Conservation (phyloP, 352 stramenopile species). For the Peronospora destructor region DNA sequence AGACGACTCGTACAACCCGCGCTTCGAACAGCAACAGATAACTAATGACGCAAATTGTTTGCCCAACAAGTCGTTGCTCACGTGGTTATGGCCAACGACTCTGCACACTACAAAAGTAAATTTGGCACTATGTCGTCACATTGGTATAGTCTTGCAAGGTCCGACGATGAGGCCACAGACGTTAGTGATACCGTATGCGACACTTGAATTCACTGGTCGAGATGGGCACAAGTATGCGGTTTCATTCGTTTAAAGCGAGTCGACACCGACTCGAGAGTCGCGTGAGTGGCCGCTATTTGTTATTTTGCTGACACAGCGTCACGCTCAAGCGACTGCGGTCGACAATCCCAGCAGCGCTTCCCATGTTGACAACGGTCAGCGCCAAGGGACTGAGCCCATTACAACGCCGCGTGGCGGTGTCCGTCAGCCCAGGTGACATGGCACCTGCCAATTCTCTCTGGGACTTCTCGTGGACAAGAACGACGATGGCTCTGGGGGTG, state of each 20-base stretch:
- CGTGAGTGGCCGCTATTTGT: constrained; percentile 8
- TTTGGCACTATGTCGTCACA: constrained; percentile 4
- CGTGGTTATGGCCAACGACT: not conserved
- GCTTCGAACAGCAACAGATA: constrained; percentile 33
- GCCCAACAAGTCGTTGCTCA: not conserved
- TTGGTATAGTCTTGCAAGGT: not conserved
- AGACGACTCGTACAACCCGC: constrained; percentile 43
- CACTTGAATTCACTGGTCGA: constrained; percentile 1
- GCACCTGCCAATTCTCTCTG: constrained; percentile 27
- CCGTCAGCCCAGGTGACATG: constrained; percentile 3
- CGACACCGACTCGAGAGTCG: constrained; percentile 9
- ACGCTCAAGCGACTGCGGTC: constrained; percentile 23
- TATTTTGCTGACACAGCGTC: constrained; percentile 14
- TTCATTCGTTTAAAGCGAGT: constrained; percentile 1
- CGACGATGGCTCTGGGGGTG: constrained; percentile 31
- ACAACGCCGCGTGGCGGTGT: constrained; percentile 13
- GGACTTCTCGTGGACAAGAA: constrained; percentile 57
- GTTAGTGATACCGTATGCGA: constrained; percentile 2
- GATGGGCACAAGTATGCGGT: constrained; percentile 9
- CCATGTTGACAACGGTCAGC: constrained; percentile 21
- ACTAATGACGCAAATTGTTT: constrained; percentile 8
- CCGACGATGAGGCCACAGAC: not conserved
- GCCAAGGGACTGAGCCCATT: constrained; percentile 15
- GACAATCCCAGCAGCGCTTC: constrained; percentile 9
- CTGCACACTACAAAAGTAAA: not conserved